These are phyloP conservation scores for Penicillium pancosmium DNA, from an alignment of 495 filamentous ascomycete genomes.

Conservation along the genomic window DNA sequence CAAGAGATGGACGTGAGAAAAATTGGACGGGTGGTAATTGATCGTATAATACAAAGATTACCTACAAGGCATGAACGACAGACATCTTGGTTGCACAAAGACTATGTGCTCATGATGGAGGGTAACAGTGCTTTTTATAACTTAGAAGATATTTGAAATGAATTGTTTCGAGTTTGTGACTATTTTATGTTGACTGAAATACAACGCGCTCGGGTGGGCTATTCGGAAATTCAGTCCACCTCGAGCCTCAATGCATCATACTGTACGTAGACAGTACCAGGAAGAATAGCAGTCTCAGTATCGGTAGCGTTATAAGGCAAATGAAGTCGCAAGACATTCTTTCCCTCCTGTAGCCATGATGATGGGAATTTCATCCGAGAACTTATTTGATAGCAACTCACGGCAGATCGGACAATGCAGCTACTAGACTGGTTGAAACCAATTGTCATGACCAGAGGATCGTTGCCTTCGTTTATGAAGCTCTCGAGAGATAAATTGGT, in stretches of 20 bases:
- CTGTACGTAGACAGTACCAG: constrained; percentile 55
- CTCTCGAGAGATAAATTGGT: constrained; percentile 44
- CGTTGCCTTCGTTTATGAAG: constrained; percentile 28
- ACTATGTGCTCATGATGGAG: too few relatives aligned
- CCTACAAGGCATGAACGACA: too few relatives aligned
- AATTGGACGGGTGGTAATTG: too few relatives aligned
- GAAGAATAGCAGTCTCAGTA: constrained; percentile 55
- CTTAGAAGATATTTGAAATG: too few relatives aligned
- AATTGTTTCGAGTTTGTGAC: too few relatives aligned
- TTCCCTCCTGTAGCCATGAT: constrained; percentile 43
- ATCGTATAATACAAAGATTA: too few relatives aligned
- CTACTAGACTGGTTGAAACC: constrained; percentile 45
- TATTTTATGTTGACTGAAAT: too few relatives aligned
- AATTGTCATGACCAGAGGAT: constrained; percentile 29
- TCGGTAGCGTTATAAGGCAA: constrained; percentile 56
- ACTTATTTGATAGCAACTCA: constrained; percentile 59
- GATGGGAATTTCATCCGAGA: constrained; percentile 54
- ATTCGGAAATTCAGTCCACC: constrained; percentile 21
- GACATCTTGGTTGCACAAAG: too few relatives aligned
- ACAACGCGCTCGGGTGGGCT: too few relatives aligned
- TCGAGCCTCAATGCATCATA: constrained; percentile 61
- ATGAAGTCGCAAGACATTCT: constrained; percentile 52
- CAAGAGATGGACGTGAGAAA: too few relatives aligned
- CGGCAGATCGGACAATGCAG: constrained; percentile 55
- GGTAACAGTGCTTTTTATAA: too few relatives aligned